Evolutionary conservation across 352 stramenopile species (phyloP), one percentile per base, ranked within the genome.

Genomic region (Plasmopara halstedii): DNA sequence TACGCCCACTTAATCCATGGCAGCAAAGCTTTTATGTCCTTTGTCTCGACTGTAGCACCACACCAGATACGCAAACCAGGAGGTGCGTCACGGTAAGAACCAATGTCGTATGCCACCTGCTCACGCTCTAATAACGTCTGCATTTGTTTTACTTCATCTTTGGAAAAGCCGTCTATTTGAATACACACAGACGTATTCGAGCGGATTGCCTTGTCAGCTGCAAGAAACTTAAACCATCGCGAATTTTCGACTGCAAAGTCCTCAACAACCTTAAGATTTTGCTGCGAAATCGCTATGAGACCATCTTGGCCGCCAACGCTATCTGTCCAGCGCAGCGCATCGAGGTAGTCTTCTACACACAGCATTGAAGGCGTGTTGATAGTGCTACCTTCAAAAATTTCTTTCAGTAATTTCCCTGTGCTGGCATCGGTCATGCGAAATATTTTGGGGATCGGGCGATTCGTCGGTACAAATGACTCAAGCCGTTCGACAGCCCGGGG

Each of bases 321-420:
- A 46, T 98, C 88, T 18, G 95, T 76, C 96, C 96, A 99, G 46
- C 86, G 63, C 38, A 99, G 73, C 3, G 96, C 95, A 62, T 99
- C 96, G 51, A 99, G 82, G 74, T 99, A 99, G 83, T 99, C 96
- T 69, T 99, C 96, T 18, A 99, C 96, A 59, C 85, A 96, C 36
- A 99, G 83, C 96, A 99, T 98, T 17, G 94, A 99, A 23, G 97
- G 97, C 44, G 97, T 99, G 78, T 99, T 99, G 73, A 99, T 99
- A 22, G 97, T 99, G 44, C 90, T 94, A 41, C 97, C 97, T 56
- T 98, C 86, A 62, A 99, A 99, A 54, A 99, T 98, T 40, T 70
- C 83, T 42, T 73, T 73, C 43, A 92, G 68, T 17, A 99, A 53
- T 56, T 95, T 93, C 64, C 97, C 97, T 23, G 94, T 96, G 60